Conservation (phyloP, 768 basidiomycete species). For the Solioccasus polychromus region DNA sequence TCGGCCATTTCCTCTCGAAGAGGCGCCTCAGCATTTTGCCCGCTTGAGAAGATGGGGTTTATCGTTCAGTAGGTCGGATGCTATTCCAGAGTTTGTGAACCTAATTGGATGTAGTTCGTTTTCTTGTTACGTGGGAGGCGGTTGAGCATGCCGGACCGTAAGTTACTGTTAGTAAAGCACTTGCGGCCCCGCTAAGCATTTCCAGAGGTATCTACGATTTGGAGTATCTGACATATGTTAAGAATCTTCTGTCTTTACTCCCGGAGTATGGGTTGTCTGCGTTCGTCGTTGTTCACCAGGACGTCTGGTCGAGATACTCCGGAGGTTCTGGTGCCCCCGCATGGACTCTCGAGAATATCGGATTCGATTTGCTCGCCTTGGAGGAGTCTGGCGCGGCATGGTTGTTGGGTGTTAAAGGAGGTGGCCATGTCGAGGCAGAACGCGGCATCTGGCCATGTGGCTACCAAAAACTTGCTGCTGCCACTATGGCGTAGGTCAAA, state of each 20-base stretch:
- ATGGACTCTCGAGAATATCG: constrained; percentile 87
- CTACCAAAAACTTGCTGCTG: constrained; percentile 89
- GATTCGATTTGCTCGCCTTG: constrained; percentile 77
- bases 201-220: constrained; percentile 78
- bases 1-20: constrained; percentile 85
- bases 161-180: constrained; percentile 31
- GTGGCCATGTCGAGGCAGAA: constrained; percentile 73
- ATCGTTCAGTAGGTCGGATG: constrained; percentile 65
- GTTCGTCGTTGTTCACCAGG: constrained; percentile 85
- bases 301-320: constrained; percentile 93
- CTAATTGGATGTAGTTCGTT: constrained; percentile 56
- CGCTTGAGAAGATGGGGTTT: constrained; percentile 84
- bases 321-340: constrained; percentile 96
- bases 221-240: constrained; percentile 80
- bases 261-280: constrained; percentile 71
- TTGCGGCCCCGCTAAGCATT: background rate
- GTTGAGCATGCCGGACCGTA: constrained; percentile 92
- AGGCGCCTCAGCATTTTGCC: constrained; percentile 82
- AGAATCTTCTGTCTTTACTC: constrained; percentile 60
- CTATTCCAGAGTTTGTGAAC: background rate
- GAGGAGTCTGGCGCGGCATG: constrained; percentile 88
- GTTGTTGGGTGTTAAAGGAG: constrained; percentile 73
- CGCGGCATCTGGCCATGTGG: constrained; percentile 91
- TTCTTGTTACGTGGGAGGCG: constrained; percentile 96
- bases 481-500: constrained; percentile 80